Percentiles rank a stretch among this genome's conserved stretches.
These are phyloP conservation scores for Globisporangium parvum DNA, from an alignment of 352 stramenopile genomes.

Conservation along the genomic window DNA sequence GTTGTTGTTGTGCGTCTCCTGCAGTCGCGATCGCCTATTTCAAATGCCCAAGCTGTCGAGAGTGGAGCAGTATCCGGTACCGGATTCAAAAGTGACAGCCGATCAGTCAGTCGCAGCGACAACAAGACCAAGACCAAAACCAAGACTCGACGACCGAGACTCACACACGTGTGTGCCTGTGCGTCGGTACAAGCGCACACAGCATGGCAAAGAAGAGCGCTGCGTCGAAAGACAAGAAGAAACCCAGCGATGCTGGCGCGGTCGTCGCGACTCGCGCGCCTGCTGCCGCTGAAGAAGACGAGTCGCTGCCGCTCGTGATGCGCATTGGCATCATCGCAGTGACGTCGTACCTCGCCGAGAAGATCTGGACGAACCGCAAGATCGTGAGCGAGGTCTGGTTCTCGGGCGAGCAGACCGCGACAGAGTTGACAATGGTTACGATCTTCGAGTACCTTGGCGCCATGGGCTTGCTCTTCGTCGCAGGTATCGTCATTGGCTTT, in stretches of 20 bases:
- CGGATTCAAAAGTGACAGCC: too few species aligned
- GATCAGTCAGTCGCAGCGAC: too few species aligned
- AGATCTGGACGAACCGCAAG: constrained; percentile 74
- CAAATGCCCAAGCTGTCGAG: constrained; percentile 1
- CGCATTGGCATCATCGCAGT: constrained; percentile 54
- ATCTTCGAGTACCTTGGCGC: constrained; percentile 71
- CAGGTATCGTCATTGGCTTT: constrained; percentile 59
- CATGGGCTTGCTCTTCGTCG: constrained; percentile 73
- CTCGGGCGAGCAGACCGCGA: constrained; percentile 43
- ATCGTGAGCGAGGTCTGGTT: constrained; percentile 59
- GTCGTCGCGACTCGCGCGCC: not conserved
- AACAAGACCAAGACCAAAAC: not conserved
- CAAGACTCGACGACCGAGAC: not conserved
- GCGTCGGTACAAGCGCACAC: too few species aligned
- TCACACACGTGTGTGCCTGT: too few species aligned
- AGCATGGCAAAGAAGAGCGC: constrained; percentile 11
- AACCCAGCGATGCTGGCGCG: not conserved
- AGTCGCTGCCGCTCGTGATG: constrained; percentile 35
- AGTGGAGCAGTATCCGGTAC: too few species aligned
- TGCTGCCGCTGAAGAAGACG: constrained; percentile 14
- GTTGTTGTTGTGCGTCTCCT: not conserved
- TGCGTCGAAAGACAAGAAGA: constrained; percentile 8
- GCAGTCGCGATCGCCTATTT: not conserved
- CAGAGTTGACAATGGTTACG: constrained; percentile 58
- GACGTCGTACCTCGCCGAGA: constrained; percentile 71